Evolutionary conservation across 2,329 filamentous ascomycete genomes (phyloP), one percentile per base, ranked within the genome.

Genomic region (Botrytis fragariae): DNA sequence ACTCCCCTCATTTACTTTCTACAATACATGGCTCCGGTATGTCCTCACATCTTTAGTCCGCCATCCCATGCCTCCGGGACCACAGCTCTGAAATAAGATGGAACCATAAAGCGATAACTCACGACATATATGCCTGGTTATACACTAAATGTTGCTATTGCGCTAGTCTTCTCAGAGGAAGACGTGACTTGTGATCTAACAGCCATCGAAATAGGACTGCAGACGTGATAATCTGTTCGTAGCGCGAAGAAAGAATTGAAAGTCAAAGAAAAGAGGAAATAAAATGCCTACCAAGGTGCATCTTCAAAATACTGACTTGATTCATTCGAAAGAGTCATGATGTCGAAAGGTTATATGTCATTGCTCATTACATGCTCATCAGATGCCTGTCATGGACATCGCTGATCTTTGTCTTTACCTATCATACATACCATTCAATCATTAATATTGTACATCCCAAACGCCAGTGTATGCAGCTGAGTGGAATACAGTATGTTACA

Each of bases 11-110:
- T 60, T 51, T 29, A 35, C 16, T 29, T 62, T 51, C n/a, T 32
- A 60, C 22, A 62, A 22, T 54, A 54, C 48, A 54, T 25, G 10
- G 48, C 48, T 9, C 25, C 12, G 25, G 25, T 42, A 81, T 87
- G 85, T 88, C 82, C 83, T 85, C 85, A 78, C 84, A 84, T 85
- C 85, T 84, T 86, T 88, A 88, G 86, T 88, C 86, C 84, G 83
- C 82, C 83, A 82, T 82, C 83, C 84, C 82, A 86, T 82, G 81
- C 81, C 85, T 87, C 80, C 74, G 81, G 82, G 79, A 82, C 78
- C 81, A 83, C 84, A 87, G 86, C 83, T 88, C 86, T 87, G 86
- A 87, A 83, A 86, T 78, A 82, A 82, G 85, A 85, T 74, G 75
- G 76, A 78, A 76, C 74, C 74, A 68, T 74, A 65, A 54, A 70